phyloP scores from a whole-genome alignment of 2,329 filamentous ascomycete genomes.

The Xylaria sp. region DNA sequence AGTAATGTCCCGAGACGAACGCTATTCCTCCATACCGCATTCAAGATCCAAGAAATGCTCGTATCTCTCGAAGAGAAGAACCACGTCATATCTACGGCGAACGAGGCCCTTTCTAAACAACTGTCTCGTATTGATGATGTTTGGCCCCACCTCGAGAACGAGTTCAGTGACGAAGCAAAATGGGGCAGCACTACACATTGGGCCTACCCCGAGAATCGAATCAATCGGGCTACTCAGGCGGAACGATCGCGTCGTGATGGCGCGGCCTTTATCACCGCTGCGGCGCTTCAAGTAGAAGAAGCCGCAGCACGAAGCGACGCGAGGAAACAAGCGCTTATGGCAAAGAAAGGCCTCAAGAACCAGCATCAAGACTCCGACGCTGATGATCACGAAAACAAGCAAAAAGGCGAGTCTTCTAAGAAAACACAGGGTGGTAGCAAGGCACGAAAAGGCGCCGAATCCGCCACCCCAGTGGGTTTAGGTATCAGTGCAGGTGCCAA shows the following conservation, averaged over 20 bases:
- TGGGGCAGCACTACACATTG: conserved; percentile 92
- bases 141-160: conserved; percentile 84
- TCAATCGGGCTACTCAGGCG: conserved; percentile 70
- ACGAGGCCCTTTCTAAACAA: conserved; percentile 87
- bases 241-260: conserved; percentile 84
- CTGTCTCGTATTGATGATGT: conserved; percentile 86
- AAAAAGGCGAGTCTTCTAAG: conserved; percentile 66
- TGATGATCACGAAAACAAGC: conserved; percentile 71
- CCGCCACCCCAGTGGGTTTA: conserved; percentile 65
- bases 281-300: conserved; percentile 73
- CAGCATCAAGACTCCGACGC: conserved; percentile 82
- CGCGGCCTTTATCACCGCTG: conserved; percentile 79
- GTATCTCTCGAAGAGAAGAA: conserved; percentile 97
- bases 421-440: conserved; percentile 71
- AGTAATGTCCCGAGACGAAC: conserved; percentile 74
- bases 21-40: conserved; percentile 80
- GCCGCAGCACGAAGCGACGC: conserved; percentile 86
- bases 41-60: conserved; percentile 84
- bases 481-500: conserved; percentile 70
- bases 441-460: conserved; percentile 70
- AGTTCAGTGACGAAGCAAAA: conserved; percentile 95
- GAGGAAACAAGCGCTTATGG: conserved; percentile 82
- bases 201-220: conserved; percentile 91
- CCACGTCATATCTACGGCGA: conserved; percentile 92
- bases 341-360: conserved; percentile 76